Percentiles rank a stretch among this genome's conserved stretches.
Conservation (phyloP, 2,329 filamentous ascomycete species). For the Aaosphaeria pasadenensis region DNA sequence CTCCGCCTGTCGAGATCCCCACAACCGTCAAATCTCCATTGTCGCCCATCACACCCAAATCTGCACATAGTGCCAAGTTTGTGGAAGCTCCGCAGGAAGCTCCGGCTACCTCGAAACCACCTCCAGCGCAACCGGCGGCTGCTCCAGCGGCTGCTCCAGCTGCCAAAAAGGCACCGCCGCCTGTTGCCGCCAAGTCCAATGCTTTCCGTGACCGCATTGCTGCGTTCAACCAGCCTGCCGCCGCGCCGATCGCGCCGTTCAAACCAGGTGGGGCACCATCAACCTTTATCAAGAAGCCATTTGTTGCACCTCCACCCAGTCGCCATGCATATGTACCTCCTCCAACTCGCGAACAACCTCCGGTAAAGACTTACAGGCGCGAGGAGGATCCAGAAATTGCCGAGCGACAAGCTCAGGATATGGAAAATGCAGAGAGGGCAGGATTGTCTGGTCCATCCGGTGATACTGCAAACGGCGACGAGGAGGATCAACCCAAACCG, state of each 20-base stretch:
- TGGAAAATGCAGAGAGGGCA: constrained; percentile 66
- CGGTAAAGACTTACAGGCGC: constrained; percentile 74
- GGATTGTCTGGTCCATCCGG: constrained; percentile 45
- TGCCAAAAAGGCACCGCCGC: constrained; percentile 61
- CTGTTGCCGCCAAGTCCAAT: constrained; percentile 72
- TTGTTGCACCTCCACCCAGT: constrained; percentile 91
- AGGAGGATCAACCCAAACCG: constrained; percentile 83
- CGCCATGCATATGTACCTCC: constrained; percentile 88
- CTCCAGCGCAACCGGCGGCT: constrained; percentile 32
- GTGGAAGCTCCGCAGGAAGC: constrained; percentile 15
- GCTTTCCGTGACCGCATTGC: constrained; percentile 96
- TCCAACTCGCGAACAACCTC: constrained; percentile 65
- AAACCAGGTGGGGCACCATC: constrained; percentile 65
- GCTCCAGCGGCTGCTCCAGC: constrained; percentile 18
- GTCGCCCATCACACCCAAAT: constrained; percentile 27
- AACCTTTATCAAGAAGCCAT: constrained; percentile 92
- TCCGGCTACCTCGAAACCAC: constrained; percentile 41
- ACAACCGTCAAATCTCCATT: constrained; percentile 21
- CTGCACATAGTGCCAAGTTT: constrained; percentile 18
- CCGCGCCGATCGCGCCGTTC: constrained; percentile 84
- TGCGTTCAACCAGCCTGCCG: constrained; percentile 88
- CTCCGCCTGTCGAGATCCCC: constrained; percentile 32
- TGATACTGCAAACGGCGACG: constrained; percentile 49
- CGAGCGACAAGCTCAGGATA: constrained; percentile 63
- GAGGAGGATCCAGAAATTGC: constrained; percentile 74